Evolutionary conservation across 441 rosid genomes (phyloP).

Genomic region (Bruguiera hainesii): DNA sequence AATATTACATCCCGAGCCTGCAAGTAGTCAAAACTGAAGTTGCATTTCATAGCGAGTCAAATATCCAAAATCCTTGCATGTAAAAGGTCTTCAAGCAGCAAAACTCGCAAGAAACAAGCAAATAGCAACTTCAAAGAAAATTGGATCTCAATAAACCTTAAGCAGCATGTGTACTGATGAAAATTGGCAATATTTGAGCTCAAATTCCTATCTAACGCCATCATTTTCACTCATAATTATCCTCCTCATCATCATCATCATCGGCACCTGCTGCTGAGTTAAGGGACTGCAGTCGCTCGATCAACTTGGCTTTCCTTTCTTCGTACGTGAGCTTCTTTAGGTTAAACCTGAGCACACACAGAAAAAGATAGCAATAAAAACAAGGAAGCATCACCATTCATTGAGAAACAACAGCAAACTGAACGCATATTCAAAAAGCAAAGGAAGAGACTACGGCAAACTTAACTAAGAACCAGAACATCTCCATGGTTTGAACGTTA

Average conservation of each 20-base stretch:
- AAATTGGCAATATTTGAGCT: not conserved
- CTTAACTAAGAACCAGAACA: no score
- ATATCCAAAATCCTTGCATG: conserved; percentile 18
- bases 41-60: conserved; percentile 19
- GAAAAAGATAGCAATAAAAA: not conserved
- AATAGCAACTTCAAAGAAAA: conserved; percentile 14
- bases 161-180: not conserved
- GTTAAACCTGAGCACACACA: conserved; percentile 39
- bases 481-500: no score
- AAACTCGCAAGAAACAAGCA: conserved; percentile 16
- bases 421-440: no score
- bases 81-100: conserved; percentile 3
- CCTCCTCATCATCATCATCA: conserved; percentile 40
- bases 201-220: not conserved
- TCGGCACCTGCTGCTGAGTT: conserved; percentile 51
- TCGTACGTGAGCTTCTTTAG: conserved; percentile 77
- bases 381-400: not conserved
- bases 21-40: conserved; percentile 23
- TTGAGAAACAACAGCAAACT: no score
- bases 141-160: conserved; percentile 3
- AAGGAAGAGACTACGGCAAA: no score
- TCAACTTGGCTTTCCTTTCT: conserved; percentile 69
- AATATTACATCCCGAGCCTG: no score
- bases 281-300: conserved; percentile 60
- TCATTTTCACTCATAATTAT: conserved; percentile 41